phyloP scores from a whole-genome alignment of 176 grass and related monocot genomes.

The Melocanna baccifera region DNA sequence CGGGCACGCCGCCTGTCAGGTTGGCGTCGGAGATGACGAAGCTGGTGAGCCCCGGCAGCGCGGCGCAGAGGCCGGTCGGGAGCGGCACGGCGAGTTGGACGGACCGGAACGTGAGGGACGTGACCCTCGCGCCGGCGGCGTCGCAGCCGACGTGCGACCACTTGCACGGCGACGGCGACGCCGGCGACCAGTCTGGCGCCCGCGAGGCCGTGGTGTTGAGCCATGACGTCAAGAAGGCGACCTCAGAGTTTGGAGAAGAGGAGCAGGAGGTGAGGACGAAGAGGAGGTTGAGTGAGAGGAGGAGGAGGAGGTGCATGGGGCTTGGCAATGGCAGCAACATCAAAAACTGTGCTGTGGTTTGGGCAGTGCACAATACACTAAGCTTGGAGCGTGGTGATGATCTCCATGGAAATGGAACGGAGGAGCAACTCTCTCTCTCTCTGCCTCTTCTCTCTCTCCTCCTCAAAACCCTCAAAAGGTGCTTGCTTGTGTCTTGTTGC shows the following conservation, averaged over 20 bases:
- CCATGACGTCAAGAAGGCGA: slow-evolving; percentile 63
- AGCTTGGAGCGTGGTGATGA: slow-evolving; percentile 30
- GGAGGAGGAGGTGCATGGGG: slow-evolving; percentile 49
- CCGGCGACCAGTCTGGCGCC: slow-evolving; percentile 61
- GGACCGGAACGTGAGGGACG: slow-evolving; percentile 62
- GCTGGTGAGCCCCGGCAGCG: slow-evolving; percentile 33
- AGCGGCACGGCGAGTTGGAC: slow-evolving; percentile 51
- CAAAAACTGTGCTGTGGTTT: slow-evolving; percentile 58
- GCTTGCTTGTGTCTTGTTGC: slow-evolving; percentile 35
- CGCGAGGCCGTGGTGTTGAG: slow-evolving; percentile 47
- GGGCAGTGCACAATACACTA: slow-evolving; percentile 69
- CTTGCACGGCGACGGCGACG: slow-evolving; percentile 57
- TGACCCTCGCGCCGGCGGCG: background rate
- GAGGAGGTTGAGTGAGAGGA: slow-evolving; percentile 31
- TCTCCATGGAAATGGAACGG: slow-evolving; percentile 38
- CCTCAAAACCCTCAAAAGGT: slow-evolving; percentile 49
- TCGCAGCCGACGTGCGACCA: slow-evolving; percentile 76
- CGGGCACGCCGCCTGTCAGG: slow-evolving; percentile 58
- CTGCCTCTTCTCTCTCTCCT: slow-evolving; percentile 16
- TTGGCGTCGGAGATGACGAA: slow-evolving; percentile 75
- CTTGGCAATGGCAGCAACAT: slow-evolving; percentile 44
- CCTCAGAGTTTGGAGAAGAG: slow-evolving; percentile 28
- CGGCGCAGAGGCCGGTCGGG: slow-evolving; percentile 45
- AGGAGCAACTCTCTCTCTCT: background rate
- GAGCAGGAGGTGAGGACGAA: slow-evolving; percentile 11